Evolutionary conservation across 2,329 filamentous ascomycete species (phyloP).

Genomic region (Fusarium sulawesiense): DNA sequence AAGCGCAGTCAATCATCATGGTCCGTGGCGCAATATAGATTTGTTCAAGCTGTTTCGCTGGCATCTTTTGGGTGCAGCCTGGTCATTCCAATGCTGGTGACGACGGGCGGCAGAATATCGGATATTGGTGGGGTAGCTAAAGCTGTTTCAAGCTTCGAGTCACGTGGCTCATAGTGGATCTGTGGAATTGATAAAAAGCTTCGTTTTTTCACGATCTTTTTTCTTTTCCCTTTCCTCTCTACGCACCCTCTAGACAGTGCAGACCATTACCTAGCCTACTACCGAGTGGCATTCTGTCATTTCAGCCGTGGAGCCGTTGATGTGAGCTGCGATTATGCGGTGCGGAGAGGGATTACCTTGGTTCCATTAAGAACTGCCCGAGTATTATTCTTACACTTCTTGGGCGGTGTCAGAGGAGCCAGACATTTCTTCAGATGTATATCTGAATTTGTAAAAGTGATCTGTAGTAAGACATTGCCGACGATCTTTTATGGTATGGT

Average conservation of each 20-base stretch:
- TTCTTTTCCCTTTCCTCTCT: slow-evolving; percentile 55
- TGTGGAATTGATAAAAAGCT: slow-evolving; percentile 22
- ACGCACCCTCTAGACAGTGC: slow-evolving; percentile 91
- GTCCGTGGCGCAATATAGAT: slow-evolving; percentile 24
- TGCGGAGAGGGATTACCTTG: slow-evolving; percentile 63
- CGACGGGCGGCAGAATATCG: slow-evolving; percentile 40
- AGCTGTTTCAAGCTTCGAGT: neutral
- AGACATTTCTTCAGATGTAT: slow-evolving; percentile 46
- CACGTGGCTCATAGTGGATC: slow-evolving; percentile 31
- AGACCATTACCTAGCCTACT: slow-evolving; percentile 73
- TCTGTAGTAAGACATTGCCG: neutral
- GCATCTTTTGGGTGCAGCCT: slow-evolving; percentile 45
- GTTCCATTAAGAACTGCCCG: slow-evolving; percentile 70
- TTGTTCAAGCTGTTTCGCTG: slow-evolving; percentile 40
- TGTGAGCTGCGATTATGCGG: slow-evolving; percentile 70
- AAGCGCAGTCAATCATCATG: slow-evolving; percentile 44
- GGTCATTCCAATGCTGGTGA: slow-evolving; percentile 34
- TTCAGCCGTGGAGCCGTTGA: slow-evolving; percentile 69
- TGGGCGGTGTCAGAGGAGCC: slow-evolving; percentile 58
- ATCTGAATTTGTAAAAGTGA: slow-evolving; percentile 8
- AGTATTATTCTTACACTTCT: slow-evolving; percentile 55
- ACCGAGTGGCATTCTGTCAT: slow-evolving; percentile 77
- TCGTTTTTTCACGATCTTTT: neutral
- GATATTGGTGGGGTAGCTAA: slow-evolving; percentile 42
- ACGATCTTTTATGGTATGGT: neutral